Evolutionary conservation across 768 basidiomycete species (phyloP).

Genomic region (Coprinopsis cinerea): DNA sequence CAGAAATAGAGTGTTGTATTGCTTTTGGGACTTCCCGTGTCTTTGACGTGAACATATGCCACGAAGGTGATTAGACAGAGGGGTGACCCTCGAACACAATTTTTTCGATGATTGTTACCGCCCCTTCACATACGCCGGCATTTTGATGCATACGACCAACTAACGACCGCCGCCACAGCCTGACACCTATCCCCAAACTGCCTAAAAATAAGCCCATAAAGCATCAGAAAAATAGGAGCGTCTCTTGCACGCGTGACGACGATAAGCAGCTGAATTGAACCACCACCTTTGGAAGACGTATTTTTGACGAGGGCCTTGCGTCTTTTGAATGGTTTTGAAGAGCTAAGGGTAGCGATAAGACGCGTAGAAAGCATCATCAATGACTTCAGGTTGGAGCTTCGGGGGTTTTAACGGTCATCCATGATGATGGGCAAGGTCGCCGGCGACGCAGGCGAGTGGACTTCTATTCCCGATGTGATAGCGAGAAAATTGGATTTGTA

Average conservation of each 20-base stretch:
- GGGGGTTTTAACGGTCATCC: neutral
- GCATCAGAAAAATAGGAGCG: neutral
- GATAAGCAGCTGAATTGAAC: neutral
- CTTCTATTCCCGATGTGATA: neutral
- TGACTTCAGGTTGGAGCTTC: conserved; percentile 1
- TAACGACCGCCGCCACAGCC: conserved; percentile 1
- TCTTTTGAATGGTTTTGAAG: neutral
- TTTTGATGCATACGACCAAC: neutral
- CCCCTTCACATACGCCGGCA: neutral
- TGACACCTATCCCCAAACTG: neutral
- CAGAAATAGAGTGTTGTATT: too few relatives aligned
- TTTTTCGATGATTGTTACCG: neutral
- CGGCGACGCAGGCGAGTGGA: neutral
- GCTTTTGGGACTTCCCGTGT: too few relatives aligned
- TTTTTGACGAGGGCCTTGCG: neutral
- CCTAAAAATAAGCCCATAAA: neutral
- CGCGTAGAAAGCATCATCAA: conserved; percentile 1
- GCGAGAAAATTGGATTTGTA: neutral
- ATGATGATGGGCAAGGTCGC: neutral
- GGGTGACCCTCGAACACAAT: neutral
- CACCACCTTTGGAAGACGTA: neutral
- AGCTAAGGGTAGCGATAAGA: too few relatives aligned
- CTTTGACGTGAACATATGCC: neutral
- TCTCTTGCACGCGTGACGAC: neutral
- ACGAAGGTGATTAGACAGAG: neutral